Base-by-base conservation (phyloP, 805 yeast genomes). In the Sungouiozyma intestinalis region DNA sequence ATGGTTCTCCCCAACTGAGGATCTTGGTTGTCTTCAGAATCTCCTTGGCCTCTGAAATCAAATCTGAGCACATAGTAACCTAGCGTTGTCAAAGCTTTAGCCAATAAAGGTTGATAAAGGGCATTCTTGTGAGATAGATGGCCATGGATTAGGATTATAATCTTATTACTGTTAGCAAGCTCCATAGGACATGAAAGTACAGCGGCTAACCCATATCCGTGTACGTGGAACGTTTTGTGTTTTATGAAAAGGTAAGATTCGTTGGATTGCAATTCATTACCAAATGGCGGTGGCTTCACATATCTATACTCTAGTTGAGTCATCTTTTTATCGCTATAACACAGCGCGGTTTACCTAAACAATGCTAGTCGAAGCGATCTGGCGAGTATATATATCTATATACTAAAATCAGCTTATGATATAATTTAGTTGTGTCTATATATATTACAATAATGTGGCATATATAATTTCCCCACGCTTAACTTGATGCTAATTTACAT, bases 21-120 rank as follows among this genome's bases (percentile, higher is more conserved):
- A 32, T 55, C 58, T 11, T 41, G 44, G 44, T 56, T 56, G 3
- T 48, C 78, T 18, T 74, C 80, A 3, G 94, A 84, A 44, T 73
- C 76, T 1, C 97, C 97, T 59, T 92, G 81, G 5, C 81, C 83
- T 42, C 96, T 69, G 53, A 88, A 87, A 60, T 88, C 97, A 50
- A 87, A 78, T 48, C 97, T 66, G 39, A 85, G 68, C 3, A 81
- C 73, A 54, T 70, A 76, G 43, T 76, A 65, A 0, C 94, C 94
- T 45, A 72, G 57, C 14, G 72, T 71, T 2, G 87, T 78, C 42
- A 88, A 58, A 19, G 61, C 63, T 20, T 73, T 72, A 0, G 94
- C 88, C 36, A 85, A 60, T 14, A 63, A 51, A 19, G 74, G 72
- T 48, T 81, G 86, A 60, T 81, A 87, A 45, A 85, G 77, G 57